phyloP scores from a whole-genome alignment of 768 basidiomycete genomes.

The Xerocomellus chrysenteron region DNA sequence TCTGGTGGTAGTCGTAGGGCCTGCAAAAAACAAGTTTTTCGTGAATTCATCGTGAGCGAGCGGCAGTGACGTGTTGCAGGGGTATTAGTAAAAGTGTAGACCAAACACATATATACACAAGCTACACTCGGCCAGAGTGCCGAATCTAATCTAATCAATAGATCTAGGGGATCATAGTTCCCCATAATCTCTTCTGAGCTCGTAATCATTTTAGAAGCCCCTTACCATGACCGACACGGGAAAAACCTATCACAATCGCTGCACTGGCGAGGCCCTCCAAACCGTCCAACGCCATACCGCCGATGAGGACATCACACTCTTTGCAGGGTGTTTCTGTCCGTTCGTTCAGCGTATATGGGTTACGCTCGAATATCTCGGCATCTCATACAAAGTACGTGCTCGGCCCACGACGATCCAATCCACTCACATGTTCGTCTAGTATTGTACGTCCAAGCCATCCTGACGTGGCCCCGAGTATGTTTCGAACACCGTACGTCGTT shows the following conservation, averaged over 20 bases:
- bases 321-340: slow-evolving; percentile 74
- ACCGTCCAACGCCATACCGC: slow-evolving; percentile 51
- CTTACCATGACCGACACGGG: slow-evolving; percentile 36
- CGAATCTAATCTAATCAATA: no score
- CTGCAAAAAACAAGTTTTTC: slow-evolving; percentile 13
- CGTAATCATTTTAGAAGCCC: no score
- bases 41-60: slow-evolving; percentile 5
- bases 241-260: slow-evolving; percentile 39
- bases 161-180: no score
- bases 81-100: no score
- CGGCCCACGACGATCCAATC: not conserved
- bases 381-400: slow-evolving; percentile 63
- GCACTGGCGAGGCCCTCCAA: slow-evolving; percentile 52
- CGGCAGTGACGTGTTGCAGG: not conserved
- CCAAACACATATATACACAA: no score
- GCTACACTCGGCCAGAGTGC: no score
- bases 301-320: slow-evolving; percentile 60
- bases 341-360: slow-evolving; percentile 85
- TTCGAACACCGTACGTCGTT: not conserved
- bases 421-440: slow-evolving; percentile 24
- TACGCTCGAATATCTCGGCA: slow-evolving; percentile 63
- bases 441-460: slow-evolving; percentile 33
- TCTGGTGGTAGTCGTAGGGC: slow-evolving; percentile 19
- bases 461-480: not conserved
- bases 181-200: no score